Evolutionary conservation across 1,284 basidiomycete species (phyloP).

Genomic region (Anthracocystis walkeri): DNA sequence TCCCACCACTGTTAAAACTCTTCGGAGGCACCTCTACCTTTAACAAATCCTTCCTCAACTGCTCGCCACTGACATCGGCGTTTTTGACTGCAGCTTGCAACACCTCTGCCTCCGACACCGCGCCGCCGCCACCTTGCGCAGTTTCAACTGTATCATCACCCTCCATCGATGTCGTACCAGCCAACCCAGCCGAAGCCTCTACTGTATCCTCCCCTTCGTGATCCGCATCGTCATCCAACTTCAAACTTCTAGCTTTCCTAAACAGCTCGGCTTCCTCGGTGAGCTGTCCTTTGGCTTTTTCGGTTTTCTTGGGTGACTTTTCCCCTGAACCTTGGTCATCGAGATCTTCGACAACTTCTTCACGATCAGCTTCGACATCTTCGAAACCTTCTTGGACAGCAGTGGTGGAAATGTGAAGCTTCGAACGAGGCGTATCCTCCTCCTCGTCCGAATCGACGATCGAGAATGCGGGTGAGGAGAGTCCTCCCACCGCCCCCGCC

Average conservation of each 20-base stretch:
- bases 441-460: constrained; percentile 62
- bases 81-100: constrained; percentile 20
- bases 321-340: neutral
- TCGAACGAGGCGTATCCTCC: constrained; percentile 2
- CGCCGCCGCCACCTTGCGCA: too few relatives aligned
- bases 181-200: neutral
- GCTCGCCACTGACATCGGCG: constrained; percentile 48
- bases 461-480: constrained; percentile 56
- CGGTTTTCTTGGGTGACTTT: constrained; percentile 21
- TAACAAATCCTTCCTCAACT: constrained; percentile 56
- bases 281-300: constrained; percentile 54
- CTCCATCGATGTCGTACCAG: neutral
- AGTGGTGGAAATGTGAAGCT: neutral
- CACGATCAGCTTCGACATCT: neutral
- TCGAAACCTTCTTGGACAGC: neutral
- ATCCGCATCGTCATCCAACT: constrained; percentile 27
- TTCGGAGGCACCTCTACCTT: constrained; percentile 38
- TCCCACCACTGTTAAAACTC: neutral
- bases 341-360: neutral
- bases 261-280: constrained; percentile 65
- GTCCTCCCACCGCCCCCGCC: too few relatives aligned
- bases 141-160: too few relatives aligned
- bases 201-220: constrained; percentile 10
- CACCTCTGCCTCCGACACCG: neutral
- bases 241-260: constrained; percentile 51